Conservation (phyloP, 225 moss, liverwort and hornwort species). For the Ulota crispa region DNA sequence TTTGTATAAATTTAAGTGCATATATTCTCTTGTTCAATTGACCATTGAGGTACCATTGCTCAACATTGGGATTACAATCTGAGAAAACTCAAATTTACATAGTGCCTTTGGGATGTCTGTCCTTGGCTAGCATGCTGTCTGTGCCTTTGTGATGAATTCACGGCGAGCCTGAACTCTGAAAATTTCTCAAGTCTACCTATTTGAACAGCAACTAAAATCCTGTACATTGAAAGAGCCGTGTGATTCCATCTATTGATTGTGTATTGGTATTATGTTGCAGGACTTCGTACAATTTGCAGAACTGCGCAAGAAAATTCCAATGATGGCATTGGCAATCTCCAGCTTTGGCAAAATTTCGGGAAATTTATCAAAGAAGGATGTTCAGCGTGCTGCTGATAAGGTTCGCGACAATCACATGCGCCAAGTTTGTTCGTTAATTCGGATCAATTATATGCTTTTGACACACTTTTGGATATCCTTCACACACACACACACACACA, state of each 20-base stretch:
- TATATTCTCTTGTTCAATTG: not conserved
- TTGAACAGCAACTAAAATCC: not conserved
- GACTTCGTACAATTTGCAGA: constrained; percentile 75
- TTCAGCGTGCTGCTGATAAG: constrained; percentile 81
- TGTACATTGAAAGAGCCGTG: not conserved
- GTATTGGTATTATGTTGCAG: constrained; percentile 32
- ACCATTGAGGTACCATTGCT: not conserved
- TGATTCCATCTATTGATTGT: constrained; percentile 1
- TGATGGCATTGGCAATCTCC: constrained; percentile 69
- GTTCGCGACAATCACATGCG: constrained; percentile 27
- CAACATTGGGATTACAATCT: not conserved
- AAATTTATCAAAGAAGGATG: constrained; percentile 58
- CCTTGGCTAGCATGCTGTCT: not conserved
- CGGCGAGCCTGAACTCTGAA: not conserved
- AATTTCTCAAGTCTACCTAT: not conserved
- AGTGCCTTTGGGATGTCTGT: not conserved
- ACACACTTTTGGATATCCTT: not conserved
- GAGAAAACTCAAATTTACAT: not conserved
- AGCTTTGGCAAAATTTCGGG: constrained; percentile 70
- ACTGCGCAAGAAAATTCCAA: constrained; percentile 71
- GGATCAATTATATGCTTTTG: not conserved
- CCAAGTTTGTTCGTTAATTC: not conserved
- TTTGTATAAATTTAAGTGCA: not conserved
- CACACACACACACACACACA: not conserved
- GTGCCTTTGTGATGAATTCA: not conserved